A percentile compares a stretch with the other conserved stretches of the same genome.
Conservation (phyloP, 345 rosid species). For the Sonneratia alba region DNA sequence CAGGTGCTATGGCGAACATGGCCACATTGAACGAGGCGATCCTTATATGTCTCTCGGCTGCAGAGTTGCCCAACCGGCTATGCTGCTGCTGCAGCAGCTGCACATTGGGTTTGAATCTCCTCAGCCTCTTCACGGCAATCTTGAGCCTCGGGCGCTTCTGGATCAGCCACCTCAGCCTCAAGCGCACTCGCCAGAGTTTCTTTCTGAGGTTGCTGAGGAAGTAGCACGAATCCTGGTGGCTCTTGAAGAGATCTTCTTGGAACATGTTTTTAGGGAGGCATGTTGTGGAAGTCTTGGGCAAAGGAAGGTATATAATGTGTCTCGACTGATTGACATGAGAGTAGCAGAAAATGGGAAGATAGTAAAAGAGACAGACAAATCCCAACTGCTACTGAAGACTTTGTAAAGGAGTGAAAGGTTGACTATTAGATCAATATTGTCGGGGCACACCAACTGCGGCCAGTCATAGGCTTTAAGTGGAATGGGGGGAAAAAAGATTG, state of each 20-base stretch:
- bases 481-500: neutral
- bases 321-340: neutral
- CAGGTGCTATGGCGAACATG: conserved; percentile 92
- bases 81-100: conserved; percentile 5
- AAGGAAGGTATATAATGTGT: neutral
- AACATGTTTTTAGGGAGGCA: neutral
- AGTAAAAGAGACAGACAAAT: neutral
- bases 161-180: conserved; percentile 51
- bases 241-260: neutral
- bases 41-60: conserved; percentile 43
- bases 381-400: neutral
- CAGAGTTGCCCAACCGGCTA: conserved; percentile 13
- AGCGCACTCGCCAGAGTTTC: conserved; percentile 40
- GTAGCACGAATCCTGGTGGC: conserved; percentile 10
- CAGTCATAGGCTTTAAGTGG: neutral
- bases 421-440: neutral
- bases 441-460: neutral
- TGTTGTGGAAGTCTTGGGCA: neutral
- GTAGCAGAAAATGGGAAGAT: too few species aligned
- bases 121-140: conserved; percentile 49
- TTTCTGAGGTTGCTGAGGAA: conserved; percentile 39
- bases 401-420: neutral
- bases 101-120: conserved; percentile 31
- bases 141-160: conserved; percentile 49
- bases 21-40: conserved; percentile 89